Base-by-base conservation (phyloP, 2,329 filamentous ascomycete species). In the Aureobasidium sp. region DNA sequence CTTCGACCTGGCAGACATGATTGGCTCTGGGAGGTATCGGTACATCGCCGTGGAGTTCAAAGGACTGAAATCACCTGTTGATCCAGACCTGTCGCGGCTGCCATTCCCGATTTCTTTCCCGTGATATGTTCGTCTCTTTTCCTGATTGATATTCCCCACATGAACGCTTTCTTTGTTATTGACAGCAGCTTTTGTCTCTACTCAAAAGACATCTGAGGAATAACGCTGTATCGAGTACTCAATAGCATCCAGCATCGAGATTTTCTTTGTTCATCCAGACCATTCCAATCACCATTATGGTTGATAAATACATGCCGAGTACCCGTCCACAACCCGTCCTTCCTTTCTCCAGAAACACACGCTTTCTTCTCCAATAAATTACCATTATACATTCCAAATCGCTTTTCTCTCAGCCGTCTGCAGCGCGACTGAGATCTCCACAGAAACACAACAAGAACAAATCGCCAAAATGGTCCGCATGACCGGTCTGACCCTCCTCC, bases 261-360 rank as follows among this genome's bases (percentile, higher is more conserved):
- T 1, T 1, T 47, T 48, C 42, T 33, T 58, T 58, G 33, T 27
- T 24, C 2, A 19, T 12, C 29, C n/a, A 5, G 11, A 22, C 2
- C 14, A 22, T n/a, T 1, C 12, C 14, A 14, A 29, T 1, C 29
- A n/a, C 42, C 7, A 22, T 29, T 33, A n/a, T 22, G 17, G 19
- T 14, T 27, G 11, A 57, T 57, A 58, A 48, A 58, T 48, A 48
- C 19, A 19, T 58, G 54, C 54, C 54, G 54, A 58, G 4, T 14
- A 27, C 54, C 31, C 54, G 54, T 27, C 7, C 22, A 19, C n/a
- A 19, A 27, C 24, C 24, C 29, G 19, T 27, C 39, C 29, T 24
- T 19, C 15, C 42, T 47, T 58, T 42, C 39, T 9, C 5, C 40
- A 47, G 39, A 27, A 58, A 37, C 54, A 45, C 3, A 22, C 14